Evolutionary conservation across 1,139 yeast genomes (phyloP).

Genomic region (Hanseniaspora gamundiae): DNA sequence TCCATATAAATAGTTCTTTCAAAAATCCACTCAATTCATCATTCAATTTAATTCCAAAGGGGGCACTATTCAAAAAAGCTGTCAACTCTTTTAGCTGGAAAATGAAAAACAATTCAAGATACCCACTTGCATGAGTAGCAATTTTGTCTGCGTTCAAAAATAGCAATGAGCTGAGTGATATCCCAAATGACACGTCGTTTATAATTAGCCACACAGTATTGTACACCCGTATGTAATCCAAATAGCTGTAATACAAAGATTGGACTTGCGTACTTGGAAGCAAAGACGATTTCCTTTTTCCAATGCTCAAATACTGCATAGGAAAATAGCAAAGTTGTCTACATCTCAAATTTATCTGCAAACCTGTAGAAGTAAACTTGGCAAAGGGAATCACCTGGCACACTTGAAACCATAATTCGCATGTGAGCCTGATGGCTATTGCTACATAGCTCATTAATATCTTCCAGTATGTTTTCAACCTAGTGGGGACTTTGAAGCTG

Average conservation of each 20-base stretch:
- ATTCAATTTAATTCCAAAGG: conserved; percentile 90
- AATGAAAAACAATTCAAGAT: conserved; percentile 17
- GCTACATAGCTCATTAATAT: neutral
- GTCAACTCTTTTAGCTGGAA: conserved; percentile 37
- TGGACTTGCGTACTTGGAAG: neutral
- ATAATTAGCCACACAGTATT: conserved; percentile 80
- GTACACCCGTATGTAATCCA: conserved; percentile 78
- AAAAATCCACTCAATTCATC: conserved; percentile 74
- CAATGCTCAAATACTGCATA: conserved; percentile 55
- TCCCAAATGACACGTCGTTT: conserved; percentile 72
- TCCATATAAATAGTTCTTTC: conserved; percentile 83
- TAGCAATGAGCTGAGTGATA: conserved; percentile 42
- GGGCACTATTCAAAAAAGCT: conserved; percentile 73
- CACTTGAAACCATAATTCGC: neutral
- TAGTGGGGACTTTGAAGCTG: neutral
- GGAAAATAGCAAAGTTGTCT: conserved; percentile 77
- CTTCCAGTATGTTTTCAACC: neutral
- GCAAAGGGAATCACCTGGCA: neutral
- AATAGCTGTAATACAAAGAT: conserved; percentile 28
- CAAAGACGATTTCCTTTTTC: conserved; percentile 11
- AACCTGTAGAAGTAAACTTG: conserved; percentile 47
- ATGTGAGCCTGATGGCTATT: neutral
- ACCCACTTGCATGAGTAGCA: conserved; percentile 9
- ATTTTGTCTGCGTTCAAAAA: conserved; percentile 31
- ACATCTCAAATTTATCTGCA: conserved; percentile 68